These are phyloP conservation scores for Dendrobium catenatum DNA, from an alignment of 106 monocot genomes.

Conservation along the genomic window DNA sequence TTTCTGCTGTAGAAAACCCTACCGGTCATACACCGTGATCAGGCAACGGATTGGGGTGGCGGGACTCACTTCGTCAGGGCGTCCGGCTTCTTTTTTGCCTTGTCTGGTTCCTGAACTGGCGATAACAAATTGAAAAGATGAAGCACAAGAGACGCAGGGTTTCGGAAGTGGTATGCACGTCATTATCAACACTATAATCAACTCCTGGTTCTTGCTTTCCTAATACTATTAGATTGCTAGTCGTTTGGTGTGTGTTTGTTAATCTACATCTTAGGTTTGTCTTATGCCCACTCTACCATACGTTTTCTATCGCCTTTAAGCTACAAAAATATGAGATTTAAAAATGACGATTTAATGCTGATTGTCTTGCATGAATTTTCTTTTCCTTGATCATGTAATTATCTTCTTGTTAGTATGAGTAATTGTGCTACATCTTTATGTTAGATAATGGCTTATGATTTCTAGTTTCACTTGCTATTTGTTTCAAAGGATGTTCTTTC, in stretches of 20 bases:
- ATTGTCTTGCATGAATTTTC: background rate
- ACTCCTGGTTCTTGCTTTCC: background rate
- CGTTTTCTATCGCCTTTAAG: background rate
- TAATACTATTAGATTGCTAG: background rate
- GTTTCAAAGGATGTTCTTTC: background rate
- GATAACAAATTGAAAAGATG: slow-evolving; percentile 47
- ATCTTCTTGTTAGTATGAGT: background rate
- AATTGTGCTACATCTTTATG: background rate
- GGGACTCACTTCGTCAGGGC: background rate
- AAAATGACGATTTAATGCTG: background rate
- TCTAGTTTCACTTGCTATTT: background rate
- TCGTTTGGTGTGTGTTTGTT: background rate
- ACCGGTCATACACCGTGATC: background rate
- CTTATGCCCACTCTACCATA: too few species aligned
- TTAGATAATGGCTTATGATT: background rate
- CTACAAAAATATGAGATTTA: background rate
- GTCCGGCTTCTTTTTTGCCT: background rate
- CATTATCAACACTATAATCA: background rate
- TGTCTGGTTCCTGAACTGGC: slow-evolving; percentile 7
- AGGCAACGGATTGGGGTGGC: background rate
- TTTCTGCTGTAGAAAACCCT: background rate
- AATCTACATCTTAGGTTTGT: too few species aligned
- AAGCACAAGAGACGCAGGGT: slow-evolving; percentile 41
- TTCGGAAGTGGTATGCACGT: slow-evolving; percentile 42
- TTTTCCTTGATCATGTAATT: background rate